These are phyloP conservation scores for Neurospora crassa DNA, from an alignment of 2,329 filamentous ascomycete genomes.

Conservation along the genomic window DNA sequence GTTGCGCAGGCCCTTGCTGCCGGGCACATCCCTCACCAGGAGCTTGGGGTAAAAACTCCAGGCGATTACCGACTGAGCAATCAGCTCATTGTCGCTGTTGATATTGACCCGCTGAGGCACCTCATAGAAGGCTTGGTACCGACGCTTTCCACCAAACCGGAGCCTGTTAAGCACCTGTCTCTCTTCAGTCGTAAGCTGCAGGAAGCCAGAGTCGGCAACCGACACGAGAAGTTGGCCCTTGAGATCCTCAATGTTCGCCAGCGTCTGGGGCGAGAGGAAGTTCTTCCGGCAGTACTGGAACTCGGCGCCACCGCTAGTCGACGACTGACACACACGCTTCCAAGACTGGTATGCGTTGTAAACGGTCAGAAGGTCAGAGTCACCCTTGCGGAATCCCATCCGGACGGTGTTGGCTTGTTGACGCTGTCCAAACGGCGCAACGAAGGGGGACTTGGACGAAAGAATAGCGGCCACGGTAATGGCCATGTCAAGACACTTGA, in stretches of 20 bases:
- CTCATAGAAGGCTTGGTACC: slow-evolving; percentile 65
- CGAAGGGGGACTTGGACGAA: slow-evolving; percentile 89
- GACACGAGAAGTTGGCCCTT: slow-evolving; percentile 85
- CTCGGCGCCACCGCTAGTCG: slow-evolving; percentile 54
- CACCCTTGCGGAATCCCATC: slow-evolving; percentile 69
- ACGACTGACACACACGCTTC: slow-evolving; percentile 69
- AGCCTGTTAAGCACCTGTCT: slow-evolving; percentile 57
- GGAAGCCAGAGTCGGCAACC: slow-evolving; percentile 75
- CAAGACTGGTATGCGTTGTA: slow-evolving; percentile 91
- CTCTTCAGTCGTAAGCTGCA: slow-evolving; percentile 66
- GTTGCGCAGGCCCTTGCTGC: slow-evolving; percentile 74
- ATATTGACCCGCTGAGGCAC: slow-evolving; percentile 65
- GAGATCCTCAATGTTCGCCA: slow-evolving; percentile 88
- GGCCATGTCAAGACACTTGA: slow-evolving; percentile 84
- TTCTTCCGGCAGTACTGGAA: slow-evolving; percentile 91
- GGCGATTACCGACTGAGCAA: slow-evolving; percentile 74
- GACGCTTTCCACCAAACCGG: slow-evolving; percentile 54
- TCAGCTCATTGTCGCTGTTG: slow-evolving; percentile 70
- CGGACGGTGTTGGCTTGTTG: slow-evolving; percentile 73
- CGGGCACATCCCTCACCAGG: slow-evolving; percentile 62
- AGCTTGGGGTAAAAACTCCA: slow-evolving; percentile 97
- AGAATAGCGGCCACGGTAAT: slow-evolving; percentile 88
- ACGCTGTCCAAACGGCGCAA: slow-evolving; percentile 75
- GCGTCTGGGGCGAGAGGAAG: slow-evolving; percentile 79
- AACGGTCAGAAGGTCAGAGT: slow-evolving; percentile 84